A percentile compares a stretch with the other conserved stretches of the same genome.
Conservation (phyloP, 2,329 filamentous ascomycete genomes). For the Xylariaceae sp. region DNA sequence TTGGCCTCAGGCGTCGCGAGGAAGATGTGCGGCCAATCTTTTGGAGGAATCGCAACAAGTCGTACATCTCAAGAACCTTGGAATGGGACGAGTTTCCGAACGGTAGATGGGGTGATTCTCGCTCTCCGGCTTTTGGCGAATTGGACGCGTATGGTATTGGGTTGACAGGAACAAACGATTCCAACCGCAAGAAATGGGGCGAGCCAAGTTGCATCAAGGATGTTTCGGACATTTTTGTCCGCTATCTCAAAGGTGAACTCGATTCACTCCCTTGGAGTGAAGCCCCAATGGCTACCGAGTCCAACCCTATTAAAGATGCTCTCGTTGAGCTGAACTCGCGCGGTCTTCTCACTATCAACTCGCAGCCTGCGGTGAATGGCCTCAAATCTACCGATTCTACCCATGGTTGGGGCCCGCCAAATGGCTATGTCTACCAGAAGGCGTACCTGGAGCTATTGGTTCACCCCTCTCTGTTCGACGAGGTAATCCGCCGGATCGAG, state of each 20-base stretch:
- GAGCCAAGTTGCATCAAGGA: constrained; percentile 76
- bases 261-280: constrained; percentile 93
- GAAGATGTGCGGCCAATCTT: constrained; percentile 98
- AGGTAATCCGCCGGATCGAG: constrained; percentile 75
- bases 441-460: constrained; percentile 91
- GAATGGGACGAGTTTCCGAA: constrained; percentile 99
- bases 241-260: constrained; percentile 77
- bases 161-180: constrained; percentile 89
- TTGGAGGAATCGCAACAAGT: constrained; percentile 96
- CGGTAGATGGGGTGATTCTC: constrained; percentile 95
- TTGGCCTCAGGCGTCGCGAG: constrained; percentile 79
- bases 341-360: constrained; percentile 93
- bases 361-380: constrained; percentile 90
- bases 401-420: constrained; percentile 90
- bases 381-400: constrained; percentile 81
- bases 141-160: constrained; percentile 92
- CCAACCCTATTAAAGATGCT: constrained; percentile 70
- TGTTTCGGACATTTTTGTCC: constrained; percentile 76
- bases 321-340: constrained; percentile 79
- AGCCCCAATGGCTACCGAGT: constrained; percentile 76
- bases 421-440: constrained; percentile 98
- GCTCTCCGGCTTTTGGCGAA: constrained; percentile 94
- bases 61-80: constrained; percentile 90
- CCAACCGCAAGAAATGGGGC: constrained; percentile 94
- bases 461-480: constrained; percentile 71